Evolutionary conservation across 2,329 filamentous ascomycete species (phyloP), one percentile per base, ranked within the genome.

Genomic region (Aspergillus oerlinghausenensis): DNA sequence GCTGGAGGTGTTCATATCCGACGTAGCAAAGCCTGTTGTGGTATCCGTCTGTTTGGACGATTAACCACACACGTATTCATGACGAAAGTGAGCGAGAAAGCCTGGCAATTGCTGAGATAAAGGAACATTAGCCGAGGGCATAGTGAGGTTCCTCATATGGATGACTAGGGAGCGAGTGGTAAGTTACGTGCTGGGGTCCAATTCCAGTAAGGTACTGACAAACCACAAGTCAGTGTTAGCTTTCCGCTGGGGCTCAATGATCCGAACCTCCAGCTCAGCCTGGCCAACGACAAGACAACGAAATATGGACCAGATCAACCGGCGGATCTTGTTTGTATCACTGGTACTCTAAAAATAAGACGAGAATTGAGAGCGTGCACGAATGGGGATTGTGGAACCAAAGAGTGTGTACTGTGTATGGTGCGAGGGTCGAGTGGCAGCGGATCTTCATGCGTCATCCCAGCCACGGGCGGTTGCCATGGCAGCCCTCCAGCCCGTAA

Each of bases 401-500:
- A 28, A 9, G 26, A 14, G 48, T n/a, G n/a, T n/a, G n/a, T n/a
- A n/a, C n/a, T n/a, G n/a, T n/a, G n/a, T 28, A n/a, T 25, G 35
- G 54, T 48, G 51, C 25, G 32, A 35, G 19, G 43, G 26, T 32
- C 8, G 25, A 48, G 21, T 54, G 55, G 49, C 52, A 51, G 57
- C 55, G 49, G 55, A 55, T 29, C 45, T 47, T 21, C 17, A 49
- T 60, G 58, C 58, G 58, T 60, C 60, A 60, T 59, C 14, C 56
- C 57, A 56, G 55, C 54, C 50, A 50, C 52, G 55, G 50, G 50
- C 55, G 59, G 71, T 74, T 74, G 72, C 72, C 66, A 73, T 74
- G 68, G 68, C 70, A 74, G 66, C 67, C 51, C 53, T 64, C 66
- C 67, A 69, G 59, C 63, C 53, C 54, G 72, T 72, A 73, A 73